Base-by-base conservation (phyloP, 139 green algal genomes). In the Coelastrella sp. region DNA sequence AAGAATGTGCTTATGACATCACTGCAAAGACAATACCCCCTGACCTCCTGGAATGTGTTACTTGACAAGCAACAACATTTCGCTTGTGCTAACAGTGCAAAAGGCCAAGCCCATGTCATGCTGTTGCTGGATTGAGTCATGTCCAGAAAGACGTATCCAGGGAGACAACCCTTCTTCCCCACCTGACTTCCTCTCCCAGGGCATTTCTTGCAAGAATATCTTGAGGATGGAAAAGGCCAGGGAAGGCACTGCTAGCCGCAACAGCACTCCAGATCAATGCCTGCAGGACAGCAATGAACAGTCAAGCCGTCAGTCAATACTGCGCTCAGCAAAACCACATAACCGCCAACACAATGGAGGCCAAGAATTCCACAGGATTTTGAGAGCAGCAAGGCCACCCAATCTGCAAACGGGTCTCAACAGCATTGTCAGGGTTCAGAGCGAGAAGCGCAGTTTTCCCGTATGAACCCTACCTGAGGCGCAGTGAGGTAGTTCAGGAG, bases 401-500 rank as follows among this genome's bases (percentile, higher is more conserved):
- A 49, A 49, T 49, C 35, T 49, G 35, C 35, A 49, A 49, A 3
- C 35, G 35, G 35, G 1, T 6, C 12, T 78, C 70, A 78, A 9
- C 70, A 78, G 70, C 22, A 25, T 78, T 78, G 7, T 19, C 20
- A 78, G 20, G 4, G 49, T 6, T 5, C 7, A 70, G 22, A 25
- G 70, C 22, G n/a, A 81, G 15, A 17, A 20, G 24, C 9, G 3
- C 24, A 81, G 7, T 24, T 59, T 57, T 5, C 6, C n/a, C 10
- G 17, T 19, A 1, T 17, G 14, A 70, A 17, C 12, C 81, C n/a
- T 72, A 97, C 95, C 81, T 98, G 92, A 19, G 97, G 97, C 0
- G 96, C 95, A 20, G 97, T 98, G 65, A 99, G 94, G 93, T 99
- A 99, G 94, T 99, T 99, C 81, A 99, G 94, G 85, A 99, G 93